Conservation (phyloP, 2,329 filamentous ascomycete genomes). For the Alternaria arborescens region DNA sequence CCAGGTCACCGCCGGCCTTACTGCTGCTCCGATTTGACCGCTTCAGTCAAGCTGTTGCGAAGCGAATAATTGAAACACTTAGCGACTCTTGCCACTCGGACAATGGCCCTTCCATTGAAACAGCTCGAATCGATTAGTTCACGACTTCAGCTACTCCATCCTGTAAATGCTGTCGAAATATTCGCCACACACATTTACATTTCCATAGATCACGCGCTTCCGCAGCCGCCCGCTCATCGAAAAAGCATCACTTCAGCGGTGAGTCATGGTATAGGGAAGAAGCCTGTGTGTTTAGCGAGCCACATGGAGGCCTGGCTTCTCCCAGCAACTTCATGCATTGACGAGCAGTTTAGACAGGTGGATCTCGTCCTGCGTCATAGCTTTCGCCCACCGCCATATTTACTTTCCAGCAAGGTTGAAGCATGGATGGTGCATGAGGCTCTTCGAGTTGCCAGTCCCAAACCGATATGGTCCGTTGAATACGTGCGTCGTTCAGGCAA, state of each 20-base stretch:
- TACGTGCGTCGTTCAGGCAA: constrained; percentile 22
- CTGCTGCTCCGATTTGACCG: constrained; percentile 15
- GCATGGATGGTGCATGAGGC: constrained; percentile 24
- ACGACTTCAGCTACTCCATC: constrained; percentile 13
- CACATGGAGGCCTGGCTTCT: constrained; percentile 24
- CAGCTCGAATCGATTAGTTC: constrained; percentile 8
- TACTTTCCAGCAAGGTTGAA: constrained; percentile 12
- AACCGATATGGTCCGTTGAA: background rate
- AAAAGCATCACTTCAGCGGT: constrained; percentile 17
- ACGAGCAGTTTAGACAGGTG: constrained; percentile 29
- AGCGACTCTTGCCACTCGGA: constrained; percentile 10
- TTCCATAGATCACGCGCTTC: constrained; percentile 3
- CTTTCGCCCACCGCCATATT: constrained; percentile 19
- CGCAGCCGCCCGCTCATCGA: constrained; percentile 6
- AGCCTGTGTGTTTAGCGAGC: constrained; percentile 29
- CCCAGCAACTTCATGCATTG: constrained; percentile 27
- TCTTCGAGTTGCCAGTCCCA: constrained; percentile 17
- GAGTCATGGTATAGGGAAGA: constrained; percentile 33
- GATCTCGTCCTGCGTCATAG: constrained; percentile 32
- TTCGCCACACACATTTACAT: constrained; percentile 5
- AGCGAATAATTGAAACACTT: constrained; percentile 14
- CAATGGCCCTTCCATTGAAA: background rate
- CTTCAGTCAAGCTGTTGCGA: constrained; percentile 4
- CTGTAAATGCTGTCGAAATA: background rate
- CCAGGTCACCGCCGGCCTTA: constrained; percentile 19